Base-by-base conservation (phyloP, 192 early-diverging fungal species). In the Linderina pennispora region DNA sequence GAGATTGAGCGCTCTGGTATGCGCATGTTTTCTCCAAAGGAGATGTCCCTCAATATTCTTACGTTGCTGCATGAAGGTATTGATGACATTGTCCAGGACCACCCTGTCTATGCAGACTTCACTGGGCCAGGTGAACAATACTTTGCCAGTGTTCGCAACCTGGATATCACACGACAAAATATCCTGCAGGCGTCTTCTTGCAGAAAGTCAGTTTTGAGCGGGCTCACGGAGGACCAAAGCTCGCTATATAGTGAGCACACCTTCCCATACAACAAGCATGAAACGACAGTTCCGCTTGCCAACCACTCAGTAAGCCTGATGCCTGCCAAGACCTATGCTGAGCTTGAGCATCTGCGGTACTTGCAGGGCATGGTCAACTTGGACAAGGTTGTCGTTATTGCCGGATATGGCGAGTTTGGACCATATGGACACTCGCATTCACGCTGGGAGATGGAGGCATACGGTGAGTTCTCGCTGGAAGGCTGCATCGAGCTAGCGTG, bases 21-120 rank as follows among this genome's bases (percentile, higher is more conserved):
- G 13, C 78, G 87, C 54, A 92, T 88, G 32, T 92, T 91, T 84
- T 87, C 86, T 18, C 69, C 82, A 39, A 70, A 80, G 54, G 90
- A 92, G 66, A 92, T 90, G 88, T 84, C 87, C 17, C 91, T 92
- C 80, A 92, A 90, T 75, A 73, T 92, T 23, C 60, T 92, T 17
- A 84, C 80, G 75, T 77, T 91, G n/a, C 76, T 92, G 73, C 87
- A 92, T 57, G 83, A 79, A 33, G 66, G 63, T 41, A 84, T 92
- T 45, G 78, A 81, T 37, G 80, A 11, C 5, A 11, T 8, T 31
- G 11, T 8, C 28, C 28, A 5, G 28, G 6, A 8, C 28, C 5
- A 31, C 11, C 5, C 5, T 5, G 6, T 5, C 5, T 5, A 5
- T 31, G 6, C 28, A 11, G 6, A 31, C 5, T 5, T 5, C 28